A percentile compares a stretch with the other conserved stretches of the same genome.
phyloP scores from a whole-genome alignment of 2,329 filamentous ascomycete species.

The Fusarium foetens region DNA sequence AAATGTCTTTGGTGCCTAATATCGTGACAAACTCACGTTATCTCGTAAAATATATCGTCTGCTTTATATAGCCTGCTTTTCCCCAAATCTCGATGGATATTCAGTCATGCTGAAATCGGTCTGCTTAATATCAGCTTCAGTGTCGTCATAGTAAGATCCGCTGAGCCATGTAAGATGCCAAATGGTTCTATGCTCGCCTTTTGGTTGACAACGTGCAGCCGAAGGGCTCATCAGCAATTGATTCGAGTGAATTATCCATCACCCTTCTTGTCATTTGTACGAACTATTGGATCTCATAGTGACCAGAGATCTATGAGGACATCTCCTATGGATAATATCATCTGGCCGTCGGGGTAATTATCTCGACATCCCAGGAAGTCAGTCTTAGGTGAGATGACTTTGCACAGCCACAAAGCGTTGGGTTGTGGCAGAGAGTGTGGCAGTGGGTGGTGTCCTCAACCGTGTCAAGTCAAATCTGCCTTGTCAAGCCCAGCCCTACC shows the following conservation, averaged over 20 bases:
- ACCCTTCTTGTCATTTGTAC: not conserved
- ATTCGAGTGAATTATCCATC: not conserved
- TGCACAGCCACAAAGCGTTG: slow-evolving; percentile 25
- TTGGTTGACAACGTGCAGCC: slow-evolving; percentile 22
- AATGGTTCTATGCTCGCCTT: slow-evolving; percentile 7
- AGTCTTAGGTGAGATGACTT: slow-evolving; percentile 11
- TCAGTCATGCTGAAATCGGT: slow-evolving; percentile 27
- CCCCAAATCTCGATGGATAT: slow-evolving; percentile 3
- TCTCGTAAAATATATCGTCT: not conserved
- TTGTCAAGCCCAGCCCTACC: slow-evolving; percentile 35
- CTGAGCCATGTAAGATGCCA: slow-evolving; percentile 17
- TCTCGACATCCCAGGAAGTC: not conserved
- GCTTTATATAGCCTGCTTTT: slow-evolving; percentile 18
- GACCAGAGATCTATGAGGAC: not conserved
- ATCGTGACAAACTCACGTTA: slow-evolving; percentile 41
- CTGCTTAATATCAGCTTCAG: slow-evolving; percentile 15
- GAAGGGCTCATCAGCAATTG: slow-evolving; percentile 13
- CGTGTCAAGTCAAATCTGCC: slow-evolving; percentile 14
- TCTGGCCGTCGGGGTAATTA: slow-evolving; percentile 11
- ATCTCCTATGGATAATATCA: not conserved
- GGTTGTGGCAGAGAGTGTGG: slow-evolving; percentile 12
- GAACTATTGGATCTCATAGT: slow-evolving; percentile 3
- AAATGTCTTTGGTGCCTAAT: slow-evolving; percentile 21
- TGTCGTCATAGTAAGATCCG: slow-evolving; percentile 38
- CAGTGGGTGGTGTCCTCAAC: not conserved